phyloP scores from a whole-genome alignment of 2,329 filamentous ascomycete genomes.

The Aspergillus glaucus region DNA sequence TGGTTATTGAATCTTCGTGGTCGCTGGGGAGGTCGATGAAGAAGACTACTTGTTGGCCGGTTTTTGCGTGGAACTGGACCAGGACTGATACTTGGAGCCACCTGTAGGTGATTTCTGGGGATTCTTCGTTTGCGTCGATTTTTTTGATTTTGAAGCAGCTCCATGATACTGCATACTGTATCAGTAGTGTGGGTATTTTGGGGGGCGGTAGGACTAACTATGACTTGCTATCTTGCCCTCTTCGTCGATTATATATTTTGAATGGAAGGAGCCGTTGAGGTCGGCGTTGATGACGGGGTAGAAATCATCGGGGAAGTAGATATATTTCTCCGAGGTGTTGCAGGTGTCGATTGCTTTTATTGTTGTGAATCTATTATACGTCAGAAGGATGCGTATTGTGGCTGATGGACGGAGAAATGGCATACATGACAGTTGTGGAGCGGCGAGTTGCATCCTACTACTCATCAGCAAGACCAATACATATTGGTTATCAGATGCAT shows the following conservation, averaged over 20 bases:
- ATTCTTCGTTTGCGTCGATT: not conserved
- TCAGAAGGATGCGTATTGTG: not conserved
- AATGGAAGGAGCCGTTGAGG: slow-evolving; percentile 29
- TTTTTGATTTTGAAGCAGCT: not conserved
- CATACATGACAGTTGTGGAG: slow-evolving; percentile 39
- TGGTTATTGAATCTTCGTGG: too few species aligned
- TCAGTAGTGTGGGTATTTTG: not conserved
- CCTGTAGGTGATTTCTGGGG: not conserved
- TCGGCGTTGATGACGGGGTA: slow-evolving; percentile 56
- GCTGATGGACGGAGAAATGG: slow-evolving; percentile 48
- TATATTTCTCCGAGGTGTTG: not conserved
- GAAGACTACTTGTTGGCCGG: slow-evolving; percentile 7
- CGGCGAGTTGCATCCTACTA: too few species aligned
- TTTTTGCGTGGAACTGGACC: slow-evolving; percentile 13
- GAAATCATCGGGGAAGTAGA: not conserved
- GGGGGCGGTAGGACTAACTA: not conserved
- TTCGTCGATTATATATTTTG: not conserved
- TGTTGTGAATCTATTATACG: not conserved
- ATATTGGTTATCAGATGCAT: too few species aligned
- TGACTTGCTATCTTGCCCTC: not conserved
- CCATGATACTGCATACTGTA: not conserved
- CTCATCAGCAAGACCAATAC: too few species aligned
- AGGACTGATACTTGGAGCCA: slow-evolving; percentile 8
- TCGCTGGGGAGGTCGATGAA: slow-evolving; percentile 7
- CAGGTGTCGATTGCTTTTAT: not conserved